These are phyloP conservation scores for Penicillium soppii DNA, from an alignment of 495 filamentous ascomycete genomes.

Conservation along the genomic window DNA sequence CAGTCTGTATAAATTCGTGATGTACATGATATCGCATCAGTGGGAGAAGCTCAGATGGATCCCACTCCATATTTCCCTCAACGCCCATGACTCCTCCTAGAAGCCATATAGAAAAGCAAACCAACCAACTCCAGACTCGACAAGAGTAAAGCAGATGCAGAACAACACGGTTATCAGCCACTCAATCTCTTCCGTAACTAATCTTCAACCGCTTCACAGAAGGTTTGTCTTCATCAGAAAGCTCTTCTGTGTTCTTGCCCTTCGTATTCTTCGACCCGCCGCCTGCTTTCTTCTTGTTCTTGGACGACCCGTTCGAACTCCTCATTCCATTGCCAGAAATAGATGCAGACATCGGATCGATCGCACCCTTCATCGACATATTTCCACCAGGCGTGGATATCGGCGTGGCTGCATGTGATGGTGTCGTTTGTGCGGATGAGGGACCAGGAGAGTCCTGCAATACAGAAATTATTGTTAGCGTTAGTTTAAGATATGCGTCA, in stretches of 20 bases:
- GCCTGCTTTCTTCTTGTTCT: conserved; percentile 46
- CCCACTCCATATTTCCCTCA: conserved; percentile 2
- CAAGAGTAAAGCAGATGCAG: conserved; percentile 8
- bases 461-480: conserved; percentile 4
- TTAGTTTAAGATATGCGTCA: not conserved
- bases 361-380: conserved; percentile 28
- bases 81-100: conserved; percentile 4
- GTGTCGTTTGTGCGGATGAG: conserved; percentile 48
- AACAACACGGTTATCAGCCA: not conserved
- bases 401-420: conserved; percentile 51
- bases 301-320: conserved; percentile 28
- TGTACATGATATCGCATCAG: conserved; percentile 21
- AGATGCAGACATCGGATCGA: conserved; percentile 23
- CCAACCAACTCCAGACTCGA: conserved; percentile 13
- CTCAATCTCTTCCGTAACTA: conserved; percentile 47
- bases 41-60: not conserved
- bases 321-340: conserved; percentile 19
- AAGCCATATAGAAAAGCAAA: conserved; percentile 9
- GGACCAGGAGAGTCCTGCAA: conserved; percentile 49
- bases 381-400: conserved; percentile 41
- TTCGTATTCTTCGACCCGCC: conserved; percentile 33
- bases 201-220: conserved; percentile 52
- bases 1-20: conserved; percentile 16
- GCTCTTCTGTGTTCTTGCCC: conserved; percentile 37
- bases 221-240: conserved; percentile 46